Base-by-base conservation (phyloP, 106 monocot genomes). In the Alisma plantagoaquatica region DNA sequence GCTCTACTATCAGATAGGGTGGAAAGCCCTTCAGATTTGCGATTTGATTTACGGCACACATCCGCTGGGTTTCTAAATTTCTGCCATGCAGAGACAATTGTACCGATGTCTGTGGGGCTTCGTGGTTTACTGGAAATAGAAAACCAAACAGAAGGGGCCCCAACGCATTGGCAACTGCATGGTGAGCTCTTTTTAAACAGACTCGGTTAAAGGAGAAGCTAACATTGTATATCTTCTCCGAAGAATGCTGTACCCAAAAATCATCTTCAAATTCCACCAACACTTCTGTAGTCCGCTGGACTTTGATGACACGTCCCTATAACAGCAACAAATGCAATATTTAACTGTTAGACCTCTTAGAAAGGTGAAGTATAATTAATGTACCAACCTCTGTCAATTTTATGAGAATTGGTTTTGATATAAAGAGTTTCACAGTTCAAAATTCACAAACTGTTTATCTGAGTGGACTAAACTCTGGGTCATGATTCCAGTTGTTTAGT, bases 191-290 rank as follows among this genome's bases (percentile, higher is more conserved):
- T 41, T 70, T 75, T 44, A 75, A 46, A 29, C 75, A 70, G 25
- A 70, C 70, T 29, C 70, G 58, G 65, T 76, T 76, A 33, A 76
- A 76, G 50, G 75, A 76, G 65, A 76, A 76, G 70, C 54, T 76
- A 7, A 65, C 70, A 43, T 76, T 49, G 30, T 76, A 70, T 30
- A 23, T 76, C 27, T 65, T 70, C 6, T 48, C 31, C 41, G 58
- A 23, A 25, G 45, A 44, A 29, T 76, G 70, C 46, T 76, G 75
- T 28, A 18, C n/a, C 21, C 70, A 51, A 59, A 76, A 76, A 46
- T 70, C 65, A 2, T 64, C 64, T 23, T 23, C 27, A 21, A 76
- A 76, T 49, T 76, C 75, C 14, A 35, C 63, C n/a, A n/a, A n/a
- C n/a, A n/a, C n/a, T n/a, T n/a, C n/a, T n/a, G n/a, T n/a, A n/a